Percentiles rank a stretch among this genome's conserved stretches.
Evolutionary conservation across 83 land plant genomes (phyloP).

Genomic region (Thuja plicata): DNA sequence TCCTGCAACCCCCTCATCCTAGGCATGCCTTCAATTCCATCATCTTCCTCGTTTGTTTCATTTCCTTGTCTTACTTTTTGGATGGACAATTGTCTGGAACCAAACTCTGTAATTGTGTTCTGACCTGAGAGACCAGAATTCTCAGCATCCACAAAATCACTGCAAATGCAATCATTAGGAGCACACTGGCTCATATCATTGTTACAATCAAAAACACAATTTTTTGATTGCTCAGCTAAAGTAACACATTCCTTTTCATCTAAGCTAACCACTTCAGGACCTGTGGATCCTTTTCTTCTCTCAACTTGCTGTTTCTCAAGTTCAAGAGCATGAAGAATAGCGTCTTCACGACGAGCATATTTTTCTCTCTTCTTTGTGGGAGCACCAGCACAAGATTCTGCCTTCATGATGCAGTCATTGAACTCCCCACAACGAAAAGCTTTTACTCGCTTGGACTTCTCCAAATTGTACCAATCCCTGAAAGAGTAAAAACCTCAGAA

Average conservation of each 20-base stretch:
- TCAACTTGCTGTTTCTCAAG: slow-evolving; percentile 64
- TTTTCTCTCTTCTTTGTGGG: slow-evolving; percentile 85
- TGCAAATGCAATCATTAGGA: slow-evolving; percentile 8
- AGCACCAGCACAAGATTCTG: slow-evolving; percentile 64
- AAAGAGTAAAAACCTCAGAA: slow-evolving; percentile 11
- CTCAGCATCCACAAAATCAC: not conserved
- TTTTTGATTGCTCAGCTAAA: slow-evolving; percentile 10
- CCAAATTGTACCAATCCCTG: slow-evolving; percentile 96
- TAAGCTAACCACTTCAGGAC: not conserved
- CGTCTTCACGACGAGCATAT: slow-evolving; percentile 95
- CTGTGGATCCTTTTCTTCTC: slow-evolving; percentile 20
- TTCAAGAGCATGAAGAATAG: slow-evolving; percentile 92
- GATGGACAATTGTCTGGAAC: not conserved
- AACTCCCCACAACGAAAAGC: slow-evolving; percentile 95
- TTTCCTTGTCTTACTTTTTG: slow-evolving; percentile 25
- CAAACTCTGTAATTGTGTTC: not conserved
- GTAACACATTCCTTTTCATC: slow-evolving; percentile 5
- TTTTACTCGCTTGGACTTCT: slow-evolving; percentile 91
- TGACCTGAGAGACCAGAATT: not conserved
- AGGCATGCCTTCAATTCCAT: slow-evolving; percentile 40
- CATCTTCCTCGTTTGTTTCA: slow-evolving; percentile 38
- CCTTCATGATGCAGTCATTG: slow-evolving; percentile 84
- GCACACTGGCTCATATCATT: slow-evolving; percentile 1
- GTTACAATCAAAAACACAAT: not conserved
- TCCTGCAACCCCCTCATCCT: slow-evolving; percentile 75